A percentile compares a stretch with the other conserved stretches of the same genome.
These are phyloP conservation scores for Talaromyces sp. DNA, from an alignment of 2,329 filamentous ascomycete genomes.

Conservation along the genomic window DNA sequence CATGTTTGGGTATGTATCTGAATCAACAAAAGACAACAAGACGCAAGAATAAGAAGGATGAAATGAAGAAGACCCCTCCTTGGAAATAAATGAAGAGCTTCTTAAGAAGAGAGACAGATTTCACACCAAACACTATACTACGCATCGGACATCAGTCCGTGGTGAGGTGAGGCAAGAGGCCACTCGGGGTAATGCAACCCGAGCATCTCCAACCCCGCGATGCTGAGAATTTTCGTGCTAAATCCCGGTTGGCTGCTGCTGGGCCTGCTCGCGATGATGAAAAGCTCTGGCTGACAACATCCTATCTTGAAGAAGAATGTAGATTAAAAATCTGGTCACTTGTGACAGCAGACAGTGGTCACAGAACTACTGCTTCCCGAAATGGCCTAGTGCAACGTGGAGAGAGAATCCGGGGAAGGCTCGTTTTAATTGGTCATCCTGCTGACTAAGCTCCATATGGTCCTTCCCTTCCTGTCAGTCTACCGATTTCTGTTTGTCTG, in stretches of 20 bases:
- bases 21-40: neutral
- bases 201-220: slow-evolving; percentile 10
- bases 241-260: neutral
- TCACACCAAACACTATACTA: neutral
- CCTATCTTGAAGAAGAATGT: no score
- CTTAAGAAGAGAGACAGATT: neutral
- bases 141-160: slow-evolving; percentile 6
- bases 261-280: neutral
- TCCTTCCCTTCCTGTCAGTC: slow-evolving; percentile 23
- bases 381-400: neutral
- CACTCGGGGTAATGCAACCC: slow-evolving; percentile 9
- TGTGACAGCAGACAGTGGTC: neutral
- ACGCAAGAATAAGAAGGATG: neutral
- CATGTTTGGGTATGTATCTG: slow-evolving; percentile 21
- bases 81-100: neutral
- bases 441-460: neutral
- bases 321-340: neutral
- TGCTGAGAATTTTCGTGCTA: neutral
- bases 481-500: neutral
- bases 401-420: slow-evolving; percentile 9
- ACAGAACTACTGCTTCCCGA: neutral
- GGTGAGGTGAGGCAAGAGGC: no score
- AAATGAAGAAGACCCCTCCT: neutral
- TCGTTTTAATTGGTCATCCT: neutral
- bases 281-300: neutral